Evolutionary conservation across 139 green algal species (phyloP), one percentile per base, ranked within the genome.

Genomic region (Tetratostichococcus sp.): DNA sequence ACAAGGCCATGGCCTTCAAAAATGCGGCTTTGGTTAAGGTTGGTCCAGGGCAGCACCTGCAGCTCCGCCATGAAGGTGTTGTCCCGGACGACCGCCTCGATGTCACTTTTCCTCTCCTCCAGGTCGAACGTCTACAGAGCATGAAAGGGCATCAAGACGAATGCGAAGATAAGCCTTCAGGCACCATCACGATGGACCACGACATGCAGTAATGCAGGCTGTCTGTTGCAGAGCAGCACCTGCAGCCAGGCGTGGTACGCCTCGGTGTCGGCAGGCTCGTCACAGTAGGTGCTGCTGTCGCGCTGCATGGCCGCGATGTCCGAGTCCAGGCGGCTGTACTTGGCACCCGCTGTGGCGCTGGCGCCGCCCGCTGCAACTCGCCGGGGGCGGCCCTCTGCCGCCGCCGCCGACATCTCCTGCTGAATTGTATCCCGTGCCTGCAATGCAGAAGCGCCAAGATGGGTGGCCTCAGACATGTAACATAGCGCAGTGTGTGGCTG

Each of bases 231-330:
- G n/a, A n/a, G n/a, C n/a, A n/a, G n/a, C 50, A 62, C 50, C 50
- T 62, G 50, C 14, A 62, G 50, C 50, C 28, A 35, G 2, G 71
- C 70, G 1, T 43, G 80, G 75, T 84, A 97, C 22, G 93, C 91
- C 22, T 86, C 85, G 0, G 62, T 43, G 71, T 98, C 93, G 42
- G 92, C 92, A 1, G 94, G 94, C 82, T 98, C 94, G 65, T 98
- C 93, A 73, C 90, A 97, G 82, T 98, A 98, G 26, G 94, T 98
- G 68, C 50, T 76, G 78, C 85, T 93, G 84, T 97, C 93, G 26
- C 94, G 86, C 86, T 98, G 92, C 88, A 97, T 94, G 14, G 89
- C 86, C 11, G 74, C 77, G 28, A 93, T 84, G 77, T 94, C 88
- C 1, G 90, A 76, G 2, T 96, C 89, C 71, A 94, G 90, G 21